phyloP scores from a whole-genome alignment of 306 rosid genomes.

The Cicer yamashitae region DNA sequence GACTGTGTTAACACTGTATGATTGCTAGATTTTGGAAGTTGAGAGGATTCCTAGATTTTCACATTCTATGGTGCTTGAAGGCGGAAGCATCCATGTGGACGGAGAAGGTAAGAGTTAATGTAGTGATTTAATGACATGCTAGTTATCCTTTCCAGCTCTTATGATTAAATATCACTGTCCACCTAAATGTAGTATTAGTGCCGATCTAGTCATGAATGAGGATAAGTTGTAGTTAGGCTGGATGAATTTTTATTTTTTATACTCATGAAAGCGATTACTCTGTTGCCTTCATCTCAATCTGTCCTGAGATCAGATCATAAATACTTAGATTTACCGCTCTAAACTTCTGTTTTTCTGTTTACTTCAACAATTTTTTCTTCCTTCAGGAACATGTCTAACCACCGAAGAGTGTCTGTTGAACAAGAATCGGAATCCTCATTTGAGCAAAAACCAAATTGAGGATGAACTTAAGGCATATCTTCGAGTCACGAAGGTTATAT shows the following conservation, averaged over 20 bases:
- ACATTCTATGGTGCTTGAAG: constrained; percentile 79
- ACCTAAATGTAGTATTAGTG: constrained; percentile 19
- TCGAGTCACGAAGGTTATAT: constrained; percentile 79
- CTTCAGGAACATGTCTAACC: constrained; percentile 91
- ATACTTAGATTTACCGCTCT: constrained; percentile 12
- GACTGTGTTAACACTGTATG: constrained; percentile 32
- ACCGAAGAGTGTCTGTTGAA: constrained; percentile 96
- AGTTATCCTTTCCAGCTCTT: background rate
- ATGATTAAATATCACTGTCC: constrained; percentile 13
- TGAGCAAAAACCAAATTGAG: constrained; percentile 79
- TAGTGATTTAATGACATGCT: constrained; percentile 20
- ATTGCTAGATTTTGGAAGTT: constrained; percentile 68
- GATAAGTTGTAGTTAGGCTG: constrained; percentile 16
- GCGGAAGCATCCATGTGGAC: constrained; percentile 99
- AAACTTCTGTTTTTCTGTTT: background rate
- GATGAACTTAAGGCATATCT: constrained; percentile 82
- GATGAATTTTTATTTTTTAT: constrained; percentile 16
- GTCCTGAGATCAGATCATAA: constrained; percentile 10
- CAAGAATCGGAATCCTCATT: constrained; percentile 83
- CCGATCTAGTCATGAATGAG: constrained; percentile 4
- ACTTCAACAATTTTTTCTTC: constrained; percentile 27
- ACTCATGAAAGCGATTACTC: constrained; percentile 18
- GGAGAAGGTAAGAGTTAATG: constrained; percentile 77
- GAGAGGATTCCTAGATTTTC: constrained; percentile 81
- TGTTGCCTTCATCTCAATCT: constrained; percentile 7